A percentile compares a stretch with the other conserved stretches of the same genome.
phyloP scores from a whole-genome alignment of 2,329 filamentous ascomycete species.

The Fusarium kyushuense region DNA sequence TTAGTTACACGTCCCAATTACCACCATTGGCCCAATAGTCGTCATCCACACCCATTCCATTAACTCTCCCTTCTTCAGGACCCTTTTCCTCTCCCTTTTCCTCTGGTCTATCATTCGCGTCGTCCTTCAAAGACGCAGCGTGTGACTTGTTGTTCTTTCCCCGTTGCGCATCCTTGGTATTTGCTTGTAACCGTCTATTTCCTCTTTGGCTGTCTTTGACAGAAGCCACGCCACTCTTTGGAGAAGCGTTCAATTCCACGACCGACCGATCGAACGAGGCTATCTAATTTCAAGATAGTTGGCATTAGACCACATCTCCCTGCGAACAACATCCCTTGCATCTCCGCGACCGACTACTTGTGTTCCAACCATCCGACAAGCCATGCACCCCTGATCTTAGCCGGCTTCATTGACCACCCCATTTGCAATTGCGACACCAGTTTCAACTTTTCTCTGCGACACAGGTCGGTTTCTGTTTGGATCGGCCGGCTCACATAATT shows the following conservation, averaged over 20 bases:
- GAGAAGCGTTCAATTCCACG: slow-evolving; percentile 15
- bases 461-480: slow-evolving; percentile 17
- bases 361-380: slow-evolving; percentile 19
- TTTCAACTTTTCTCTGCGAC: slow-evolving; percentile 1
- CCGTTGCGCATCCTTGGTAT: slow-evolving; percentile 13
- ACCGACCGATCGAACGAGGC: slow-evolving; percentile 14
- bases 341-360: slow-evolving; percentile 13
- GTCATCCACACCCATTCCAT: slow-evolving; percentile 38
- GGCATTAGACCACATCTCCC: slow-evolving; percentile 16
- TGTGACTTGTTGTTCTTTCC: slow-evolving; percentile 12
- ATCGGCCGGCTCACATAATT: slow-evolving; percentile 6
- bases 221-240: slow-evolving; percentile 53
- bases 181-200: slow-evolving; percentile 10
- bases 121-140: slow-evolving; percentile 28
- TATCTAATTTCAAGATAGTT: not conserved
- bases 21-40: slow-evolving; percentile 13
- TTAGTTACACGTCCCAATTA: slow-evolving; percentile 16
- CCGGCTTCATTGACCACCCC: slow-evolving; percentile 10
- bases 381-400: slow-evolving; percentile 40
- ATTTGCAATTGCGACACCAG: slow-evolving; percentile 20
- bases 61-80: slow-evolving; percentile 31
- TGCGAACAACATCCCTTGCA: slow-evolving; percentile 29
- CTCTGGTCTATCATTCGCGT: slow-evolving; percentile 22
- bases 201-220: slow-evolving; percentile 52
- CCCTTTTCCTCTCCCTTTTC: slow-evolving; percentile 28